Evolutionary conservation across 1,284 basidiomycete genomes (phyloP).

Genomic region (Gomphus bonarii): DNA sequence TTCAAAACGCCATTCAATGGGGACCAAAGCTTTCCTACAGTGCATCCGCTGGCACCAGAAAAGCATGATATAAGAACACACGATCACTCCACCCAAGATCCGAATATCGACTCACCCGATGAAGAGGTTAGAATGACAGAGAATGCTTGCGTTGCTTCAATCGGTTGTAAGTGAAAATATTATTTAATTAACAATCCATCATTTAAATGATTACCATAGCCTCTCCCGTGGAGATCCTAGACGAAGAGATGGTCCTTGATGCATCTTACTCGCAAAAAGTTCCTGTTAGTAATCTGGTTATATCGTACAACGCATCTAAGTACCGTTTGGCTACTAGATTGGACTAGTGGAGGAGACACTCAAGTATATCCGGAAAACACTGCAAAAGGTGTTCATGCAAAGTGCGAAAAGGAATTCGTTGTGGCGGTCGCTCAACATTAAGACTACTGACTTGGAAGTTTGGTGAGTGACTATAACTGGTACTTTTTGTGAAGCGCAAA

Average conservation of each 20-base stretch:
- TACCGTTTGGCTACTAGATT: slow-evolving; percentile 16
- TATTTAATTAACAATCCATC: background rate
- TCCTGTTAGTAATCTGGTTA: slow-evolving; percentile 28
- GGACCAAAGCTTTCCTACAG: slow-evolving; percentile 1
- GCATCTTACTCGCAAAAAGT: slow-evolving; percentile 52
- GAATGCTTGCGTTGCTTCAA: background rate
- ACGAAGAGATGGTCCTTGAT: slow-evolving; percentile 39
- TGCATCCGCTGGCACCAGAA: background rate
- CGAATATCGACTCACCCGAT: background rate
- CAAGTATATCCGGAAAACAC: slow-evolving; percentile 21
- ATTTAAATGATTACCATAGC: slow-evolving; percentile 14
- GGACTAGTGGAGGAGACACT: slow-evolving; percentile 23
- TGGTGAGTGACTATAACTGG: slow-evolving; percentile 18
- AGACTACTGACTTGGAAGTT: slow-evolving; percentile 13
- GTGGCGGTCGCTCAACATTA: slow-evolving; percentile 17
- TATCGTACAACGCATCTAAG: background rate
- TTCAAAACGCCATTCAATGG: slow-evolving; percentile 29
- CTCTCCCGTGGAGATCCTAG: slow-evolving; percentile 26
- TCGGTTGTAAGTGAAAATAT: background rate
- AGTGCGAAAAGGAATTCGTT: slow-evolving; percentile 14
- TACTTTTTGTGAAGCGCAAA: background rate
- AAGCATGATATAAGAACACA: background rate
- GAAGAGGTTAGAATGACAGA: background rate
- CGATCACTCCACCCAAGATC: background rate
- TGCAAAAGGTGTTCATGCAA: slow-evolving; percentile 26